Evolutionary conservation across 129 eudicot genomes (phyloP).

Genomic region (Chrysanthemum lavandulifolium): DNA sequence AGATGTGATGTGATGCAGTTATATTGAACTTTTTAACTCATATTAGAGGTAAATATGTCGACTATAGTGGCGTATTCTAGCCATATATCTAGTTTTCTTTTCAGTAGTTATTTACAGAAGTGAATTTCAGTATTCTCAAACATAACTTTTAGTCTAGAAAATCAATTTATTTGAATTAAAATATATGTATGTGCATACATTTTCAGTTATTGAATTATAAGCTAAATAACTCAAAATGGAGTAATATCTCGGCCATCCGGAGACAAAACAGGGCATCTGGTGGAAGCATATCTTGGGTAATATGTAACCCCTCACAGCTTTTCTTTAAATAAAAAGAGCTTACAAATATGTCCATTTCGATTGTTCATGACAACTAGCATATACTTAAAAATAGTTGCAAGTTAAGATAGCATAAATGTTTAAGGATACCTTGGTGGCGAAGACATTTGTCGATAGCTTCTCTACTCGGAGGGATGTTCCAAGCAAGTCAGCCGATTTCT

Average conservation of each 20-base stretch:
- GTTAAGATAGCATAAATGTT: not conserved
- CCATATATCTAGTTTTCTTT: not conserved
- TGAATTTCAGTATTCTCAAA: not conserved
- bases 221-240: not conserved
- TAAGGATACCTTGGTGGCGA: conserved; percentile 62
- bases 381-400: too few species aligned
- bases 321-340: too few species aligned
- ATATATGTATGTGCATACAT: too few species aligned
- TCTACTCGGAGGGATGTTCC: conserved; percentile 37
- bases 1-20: not conserved
- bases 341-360: too few species aligned
- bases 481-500: conserved; percentile 37
- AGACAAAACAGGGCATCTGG: not conserved
- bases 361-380: too few species aligned
- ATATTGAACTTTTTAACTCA: not conserved
- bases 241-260: too few species aligned
- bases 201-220: not conserved
- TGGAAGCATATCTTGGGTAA: not conserved
- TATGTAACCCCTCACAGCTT: too few species aligned
- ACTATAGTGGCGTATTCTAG: not conserved
- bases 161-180: too few species aligned
- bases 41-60: not conserved
- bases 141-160: too few species aligned
- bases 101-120: not conserved
- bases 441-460: conserved; percentile 55